phyloP scores from a whole-genome alignment of 1,284 basidiomycete species.

The Apiotrichum sp. region DNA sequence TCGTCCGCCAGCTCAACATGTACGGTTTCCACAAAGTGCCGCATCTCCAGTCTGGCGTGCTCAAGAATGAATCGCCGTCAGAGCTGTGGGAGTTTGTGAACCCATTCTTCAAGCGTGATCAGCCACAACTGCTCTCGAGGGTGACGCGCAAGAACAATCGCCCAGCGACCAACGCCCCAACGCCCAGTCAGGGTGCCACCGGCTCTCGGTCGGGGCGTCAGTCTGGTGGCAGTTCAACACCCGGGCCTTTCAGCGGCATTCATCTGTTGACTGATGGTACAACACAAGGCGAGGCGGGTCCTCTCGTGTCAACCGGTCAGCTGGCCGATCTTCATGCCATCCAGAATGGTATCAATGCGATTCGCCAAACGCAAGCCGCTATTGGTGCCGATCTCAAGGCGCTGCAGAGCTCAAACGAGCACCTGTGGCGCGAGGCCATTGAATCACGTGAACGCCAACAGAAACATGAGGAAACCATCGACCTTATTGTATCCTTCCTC shows the following conservation, averaged over 20 bases:
- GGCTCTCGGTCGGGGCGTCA: conserved; percentile 30
- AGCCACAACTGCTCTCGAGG: conserved; percentile 81
- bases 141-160: conserved; percentile 70
- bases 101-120: conserved; percentile 78
- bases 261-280: conserved; percentile 43
- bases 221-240: conserved; percentile 10
- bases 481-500: conserved; percentile 87
- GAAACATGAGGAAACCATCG: conserved; percentile 95
- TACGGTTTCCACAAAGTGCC: conserved; percentile 95
- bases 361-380: conserved; percentile 84
- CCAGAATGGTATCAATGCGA: conserved; percentile 69
- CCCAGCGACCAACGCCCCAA: conserved; percentile 23
- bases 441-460: conserved; percentile 71
- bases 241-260: conserved; percentile 9
- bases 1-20: conserved; percentile 96
- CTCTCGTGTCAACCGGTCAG: conserved; percentile 25
- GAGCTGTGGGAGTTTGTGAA: conserved; percentile 95
- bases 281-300: conserved; percentile 33
- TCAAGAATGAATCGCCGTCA: conserved; percentile 69
- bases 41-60: conserved; percentile 88
- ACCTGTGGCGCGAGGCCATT: conserved; percentile 87
- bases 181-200: conserved; percentile 10
- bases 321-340: conserved; percentile 38
- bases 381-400: conserved; percentile 84
- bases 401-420: conserved; percentile 78